Evolutionary conservation across 1,284 basidiomycete species (phyloP), one percentile per base, ranked within the genome.

Genomic region (Trametes polyzona): DNA sequence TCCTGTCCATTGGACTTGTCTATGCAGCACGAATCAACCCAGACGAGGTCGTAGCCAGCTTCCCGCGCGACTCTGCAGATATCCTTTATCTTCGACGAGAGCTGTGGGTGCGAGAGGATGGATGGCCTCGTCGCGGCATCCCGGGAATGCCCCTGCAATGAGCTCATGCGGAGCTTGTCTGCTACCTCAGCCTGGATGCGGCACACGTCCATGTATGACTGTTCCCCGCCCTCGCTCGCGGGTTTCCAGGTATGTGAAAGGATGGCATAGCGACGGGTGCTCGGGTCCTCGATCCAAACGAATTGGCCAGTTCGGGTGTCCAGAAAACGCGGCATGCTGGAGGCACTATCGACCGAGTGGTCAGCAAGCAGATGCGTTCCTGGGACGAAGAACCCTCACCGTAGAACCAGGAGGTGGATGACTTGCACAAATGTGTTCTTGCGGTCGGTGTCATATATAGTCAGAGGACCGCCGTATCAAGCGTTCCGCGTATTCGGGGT

Each of bases 11-110:
- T 57, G 1, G 37, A 23, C 44, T 58, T 53, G 47, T 58, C 56
- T 23, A 58, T 58, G 41, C 57, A 58, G 29, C 57, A 58, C 21
- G 57, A 46, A 30, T 58, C 57, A n/a, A 53, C 49, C 57, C 57
- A 58, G 46, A 58, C 2, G 14, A 32, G 33, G 6, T 16, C 14
- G 42, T 44, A 50, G 0, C 57, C 51, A 2, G 37, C 33, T 6
- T 24, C 21, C 7, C 35, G 51, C 4, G 57, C 56, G 16, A 48
- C 12, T 1, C 14, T 32, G 29, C 56, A 57, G n/a, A 43, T 21
- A 11, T 33, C 40, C 1, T 39, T 37, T 32, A 58, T 26, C 29
- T 58, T 58, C 11, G 29, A 14, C 14, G 46, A 49, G 1, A 58
- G 40, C 21, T 44, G 16, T n/a, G 42, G 42, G 23, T 32, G 17